Evolutionary conservation across 2,329 filamentous ascomycete species (phyloP).

Genomic region (Verruconis gallopava): DNA sequence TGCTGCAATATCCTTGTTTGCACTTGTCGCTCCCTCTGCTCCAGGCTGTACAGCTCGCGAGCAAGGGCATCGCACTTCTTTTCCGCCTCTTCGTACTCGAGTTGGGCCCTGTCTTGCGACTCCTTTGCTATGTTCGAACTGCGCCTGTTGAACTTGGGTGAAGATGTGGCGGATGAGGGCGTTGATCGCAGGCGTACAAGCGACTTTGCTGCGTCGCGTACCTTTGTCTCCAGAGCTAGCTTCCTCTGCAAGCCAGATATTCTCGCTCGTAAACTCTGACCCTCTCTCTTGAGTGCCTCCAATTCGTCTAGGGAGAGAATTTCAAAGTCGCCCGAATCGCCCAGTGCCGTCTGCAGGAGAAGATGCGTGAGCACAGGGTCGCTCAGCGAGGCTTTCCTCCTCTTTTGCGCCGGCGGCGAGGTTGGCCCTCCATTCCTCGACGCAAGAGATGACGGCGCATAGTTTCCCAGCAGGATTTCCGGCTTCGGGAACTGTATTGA

Average conservation of each 20-base stretch:
- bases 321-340: constrained; percentile 74
- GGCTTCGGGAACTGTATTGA: constrained; percentile 1
- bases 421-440: neutral
- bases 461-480: constrained; percentile 8
- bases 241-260: constrained; percentile 73
- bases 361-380: constrained; percentile 73
- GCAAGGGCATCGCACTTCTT: constrained; percentile 78
- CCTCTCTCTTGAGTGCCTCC: constrained; percentile 81
- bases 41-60: constrained; percentile 63
- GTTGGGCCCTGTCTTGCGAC: constrained; percentile 46
- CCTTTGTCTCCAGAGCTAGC: constrained; percentile 80
- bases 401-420: neutral
- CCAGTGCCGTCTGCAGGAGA: constrained; percentile 82
- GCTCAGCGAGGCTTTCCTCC: constrained; percentile 2
- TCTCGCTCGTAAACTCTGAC: constrained; percentile 56
- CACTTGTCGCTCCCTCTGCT: constrained; percentile 61
- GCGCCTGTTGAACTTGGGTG: constrained; percentile 19
- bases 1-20: constrained; percentile 72
- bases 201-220: constrained; percentile 82
- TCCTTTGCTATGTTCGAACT: constrained; percentile 17
- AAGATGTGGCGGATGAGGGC: constrained; percentile 36
- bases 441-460: no score
- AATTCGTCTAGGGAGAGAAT: constrained; percentile 86
- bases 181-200: constrained; percentile 68
- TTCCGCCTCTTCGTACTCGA: constrained; percentile 60